Evolutionary conservation across 257 asterid genomes (phyloP).

Genomic region (Rhazya stricta): DNA sequence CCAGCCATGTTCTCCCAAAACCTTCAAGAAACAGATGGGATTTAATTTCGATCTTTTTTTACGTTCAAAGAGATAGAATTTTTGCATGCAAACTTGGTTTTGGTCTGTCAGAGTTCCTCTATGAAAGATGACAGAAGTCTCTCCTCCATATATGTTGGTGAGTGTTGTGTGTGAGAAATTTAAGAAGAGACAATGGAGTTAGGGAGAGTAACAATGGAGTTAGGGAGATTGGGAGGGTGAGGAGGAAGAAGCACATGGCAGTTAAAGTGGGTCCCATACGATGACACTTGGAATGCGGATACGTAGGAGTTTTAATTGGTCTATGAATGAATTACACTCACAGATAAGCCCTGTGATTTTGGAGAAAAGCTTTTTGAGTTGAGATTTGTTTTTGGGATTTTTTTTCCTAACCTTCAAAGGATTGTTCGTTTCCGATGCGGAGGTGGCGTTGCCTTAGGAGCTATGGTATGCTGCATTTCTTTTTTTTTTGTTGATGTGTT

Average conservation of each 20-base stretch:
- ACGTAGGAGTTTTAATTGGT: not conserved
- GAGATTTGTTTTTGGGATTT: not conserved
- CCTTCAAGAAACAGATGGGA: not conserved
- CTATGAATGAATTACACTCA: not conserved
- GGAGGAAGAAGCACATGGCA: slow-evolving; percentile 44
- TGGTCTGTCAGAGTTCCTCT: not conserved
- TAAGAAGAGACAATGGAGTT: no score
- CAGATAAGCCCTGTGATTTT: not conserved
- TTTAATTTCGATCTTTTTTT: slow-evolving; percentile 1
- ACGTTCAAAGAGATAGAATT: not conserved
- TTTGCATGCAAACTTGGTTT: slow-evolving; percentile 2
- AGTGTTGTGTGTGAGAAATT: slow-evolving; percentile 13
- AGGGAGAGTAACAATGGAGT: not conserved
- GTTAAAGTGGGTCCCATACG: slow-evolving; percentile 34
- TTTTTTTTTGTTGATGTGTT: no score
- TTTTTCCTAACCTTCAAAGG: slow-evolving; percentile 10
- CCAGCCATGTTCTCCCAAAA: slow-evolving; percentile 49
- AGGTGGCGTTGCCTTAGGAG: not conserved
- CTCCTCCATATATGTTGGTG: not conserved
- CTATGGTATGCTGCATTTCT: no score
- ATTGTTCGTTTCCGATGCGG: slow-evolving; percentile 30
- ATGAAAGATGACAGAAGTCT: not conserved
- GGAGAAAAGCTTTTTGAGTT: not conserved
- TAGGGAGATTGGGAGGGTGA: not conserved
- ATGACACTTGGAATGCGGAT: slow-evolving; percentile 32